phyloP scores from a whole-genome alignment of 495 filamentous ascomycete genomes.

The Cudoniella acicularis region DNA sequence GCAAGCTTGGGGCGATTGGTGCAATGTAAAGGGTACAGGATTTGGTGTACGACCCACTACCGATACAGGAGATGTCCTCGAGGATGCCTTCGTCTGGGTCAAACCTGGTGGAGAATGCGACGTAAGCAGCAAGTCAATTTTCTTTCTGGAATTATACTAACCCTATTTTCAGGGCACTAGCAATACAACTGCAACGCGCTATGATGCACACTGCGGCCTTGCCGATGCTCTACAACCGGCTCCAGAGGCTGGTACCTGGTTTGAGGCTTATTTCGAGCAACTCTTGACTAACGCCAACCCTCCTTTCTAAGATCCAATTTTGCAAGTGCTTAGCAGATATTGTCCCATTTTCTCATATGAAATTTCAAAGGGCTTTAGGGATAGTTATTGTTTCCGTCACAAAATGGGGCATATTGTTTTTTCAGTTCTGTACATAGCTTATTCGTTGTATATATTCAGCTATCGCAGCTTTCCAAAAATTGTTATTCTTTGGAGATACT shows the following conservation, averaged over 20 bases:
- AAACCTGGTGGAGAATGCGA: slow-evolving; percentile 84
- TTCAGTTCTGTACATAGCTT: no score
- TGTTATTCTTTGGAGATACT: no score
- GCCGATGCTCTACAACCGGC: slow-evolving; percentile 58
- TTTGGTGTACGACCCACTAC: slow-evolving; percentile 69
- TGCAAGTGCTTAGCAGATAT: no score
- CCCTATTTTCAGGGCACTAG: slow-evolving; percentile 69
- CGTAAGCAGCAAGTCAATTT: slow-evolving; percentile 7
- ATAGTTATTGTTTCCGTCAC: no score
- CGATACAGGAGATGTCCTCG: slow-evolving; percentile 55
- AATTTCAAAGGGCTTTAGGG: no score
- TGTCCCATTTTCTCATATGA: no score
- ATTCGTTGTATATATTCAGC: no score
- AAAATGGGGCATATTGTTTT: no score
- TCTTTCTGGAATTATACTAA: no score
- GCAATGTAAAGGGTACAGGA: slow-evolving; percentile 73
- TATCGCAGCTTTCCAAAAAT: no score
- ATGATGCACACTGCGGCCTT: slow-evolving; percentile 68
- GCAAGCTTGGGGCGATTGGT: slow-evolving; percentile 76
- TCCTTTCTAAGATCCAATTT: slow-evolving; percentile 38
- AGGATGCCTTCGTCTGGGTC: slow-evolving; percentile 79
- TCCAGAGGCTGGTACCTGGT: slow-evolving; percentile 77
- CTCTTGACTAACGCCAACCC: slow-evolving; percentile 67
- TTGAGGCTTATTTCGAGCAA: slow-evolving; percentile 75
- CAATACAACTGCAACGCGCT: slow-evolving; percentile 56